Percentiles rank a stretch among this genome's conserved stretches.
phyloP scores from a whole-genome alignment of 2,329 filamentous ascomycete genomes.

The Ophiognomonia clavigignenti-juglandacearum region DNA sequence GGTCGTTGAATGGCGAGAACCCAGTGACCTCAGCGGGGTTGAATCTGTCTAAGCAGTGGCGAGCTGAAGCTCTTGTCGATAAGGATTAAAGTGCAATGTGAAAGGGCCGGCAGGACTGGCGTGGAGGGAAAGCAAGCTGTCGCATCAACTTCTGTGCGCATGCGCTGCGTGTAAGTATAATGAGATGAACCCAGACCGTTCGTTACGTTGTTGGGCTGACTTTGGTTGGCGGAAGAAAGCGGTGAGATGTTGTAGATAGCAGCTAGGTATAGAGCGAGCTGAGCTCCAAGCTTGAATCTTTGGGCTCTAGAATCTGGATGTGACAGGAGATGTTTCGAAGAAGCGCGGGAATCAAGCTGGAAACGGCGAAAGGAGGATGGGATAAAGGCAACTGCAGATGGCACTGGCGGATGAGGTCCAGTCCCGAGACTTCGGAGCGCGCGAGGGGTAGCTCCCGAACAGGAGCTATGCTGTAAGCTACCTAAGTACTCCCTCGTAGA shows the following conservation, averaged over 20 bases:
- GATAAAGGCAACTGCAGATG: neutral
- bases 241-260: no score
- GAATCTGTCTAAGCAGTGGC: no score
- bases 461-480: neutral
- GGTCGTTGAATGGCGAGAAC: no score
- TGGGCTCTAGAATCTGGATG: slow-evolving; percentile 25
- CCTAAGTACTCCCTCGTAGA: neutral
- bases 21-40: slow-evolving; percentile 8
- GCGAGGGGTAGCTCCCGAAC: neutral
- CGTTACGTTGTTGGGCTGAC: no score
- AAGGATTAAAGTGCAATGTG: slow-evolving; percentile 17
- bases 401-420: neutral
- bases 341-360: slow-evolving; percentile 21
- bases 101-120: slow-evolving; percentile 5
- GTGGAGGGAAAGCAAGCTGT: slow-evolving; percentile 19
- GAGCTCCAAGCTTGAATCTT: slow-evolving; percentile 32
- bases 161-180: no score
- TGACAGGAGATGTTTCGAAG: slow-evolving; percentile 41
- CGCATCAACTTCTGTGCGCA: slow-evolving; percentile 19
- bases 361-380: slow-evolving; percentile 9
- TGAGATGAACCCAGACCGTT: no score
- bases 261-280: slow-evolving; percentile 13
- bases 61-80: slow-evolving; percentile 22
- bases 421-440: neutral
- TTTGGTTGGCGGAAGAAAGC: no score